These are phyloP conservation scores for Aspergillus hortae DNA, from an alignment of 2,329 filamentous ascomycete species.

Conservation along the genomic window DNA sequence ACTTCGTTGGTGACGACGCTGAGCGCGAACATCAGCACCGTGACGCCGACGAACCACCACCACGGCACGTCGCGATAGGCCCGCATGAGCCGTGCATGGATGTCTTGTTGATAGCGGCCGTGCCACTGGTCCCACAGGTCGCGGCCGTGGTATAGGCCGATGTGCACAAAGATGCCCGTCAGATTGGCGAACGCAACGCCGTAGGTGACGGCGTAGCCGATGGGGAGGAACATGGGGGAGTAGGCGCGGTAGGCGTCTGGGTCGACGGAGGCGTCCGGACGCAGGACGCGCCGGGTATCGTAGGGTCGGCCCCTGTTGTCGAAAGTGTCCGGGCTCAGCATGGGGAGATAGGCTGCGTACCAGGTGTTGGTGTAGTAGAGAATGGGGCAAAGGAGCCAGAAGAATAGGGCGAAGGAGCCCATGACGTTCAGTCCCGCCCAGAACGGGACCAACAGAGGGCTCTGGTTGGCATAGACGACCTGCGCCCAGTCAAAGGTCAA, in stretches of 20 bases:
- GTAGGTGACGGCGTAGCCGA: constrained; percentile 55
- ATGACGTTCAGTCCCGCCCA: constrained; percentile 43
- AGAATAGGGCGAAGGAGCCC: constrained; percentile 42
- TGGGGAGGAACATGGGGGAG: constrained; percentile 62
- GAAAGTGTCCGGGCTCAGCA: constrained; percentile 59
- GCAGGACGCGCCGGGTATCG: constrained; percentile 60
- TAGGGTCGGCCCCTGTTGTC: constrained; percentile 62
- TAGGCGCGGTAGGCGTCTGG: constrained; percentile 60
- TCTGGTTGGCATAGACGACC: constrained; percentile 64
- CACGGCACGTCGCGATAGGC: constrained; percentile 40
- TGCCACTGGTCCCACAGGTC: constrained; percentile 35
- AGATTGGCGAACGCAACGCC: constrained; percentile 67
- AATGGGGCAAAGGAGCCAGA: constrained; percentile 42
- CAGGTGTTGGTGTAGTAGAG: constrained; percentile 54
- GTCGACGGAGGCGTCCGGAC: constrained; percentile 54
- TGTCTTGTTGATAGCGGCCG: constrained; percentile 33
- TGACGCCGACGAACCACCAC: constrained; percentile 46
- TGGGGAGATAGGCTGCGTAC: constrained; percentile 58
- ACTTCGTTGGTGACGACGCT: constrained; percentile 38
- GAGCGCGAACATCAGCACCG: constrained; percentile 35
- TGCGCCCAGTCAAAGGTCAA: constrained; percentile 76
- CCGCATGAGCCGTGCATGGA: constrained; percentile 44
- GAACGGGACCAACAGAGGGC: constrained; percentile 64
- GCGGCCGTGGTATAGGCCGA: constrained; percentile 35
- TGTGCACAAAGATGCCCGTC: constrained; percentile 50